Evolutionary conservation across 2,329 filamentous ascomycete genomes (phyloP), one percentile per base, ranked within the genome.

Genomic region (Drechslerella coelobrocha): DNA sequence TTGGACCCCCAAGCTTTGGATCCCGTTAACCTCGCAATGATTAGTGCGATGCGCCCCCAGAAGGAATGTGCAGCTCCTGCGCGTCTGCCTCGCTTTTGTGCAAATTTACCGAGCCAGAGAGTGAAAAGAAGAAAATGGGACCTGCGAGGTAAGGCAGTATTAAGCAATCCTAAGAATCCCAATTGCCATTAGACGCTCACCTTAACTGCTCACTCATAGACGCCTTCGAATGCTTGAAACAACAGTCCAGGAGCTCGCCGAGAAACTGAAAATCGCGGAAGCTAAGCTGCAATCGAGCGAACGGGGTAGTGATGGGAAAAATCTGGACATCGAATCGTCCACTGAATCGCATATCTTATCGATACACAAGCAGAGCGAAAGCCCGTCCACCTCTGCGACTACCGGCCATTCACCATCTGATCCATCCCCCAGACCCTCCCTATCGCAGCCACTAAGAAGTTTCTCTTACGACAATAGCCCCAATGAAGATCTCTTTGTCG

Each of bases 21-120:
- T 7, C 12, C 23, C 48, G 26, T 54, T 43, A 34, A 52, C n/a
- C 9, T 41, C 7, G 45, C 12, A 26, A 45, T 57, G 5, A 41
- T 23, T 53, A 76, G 75, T 76, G 75, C 45, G 75, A 76, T 69
- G 75, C 75, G 48, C 75, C 75, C 9, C 73, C 75, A 23, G 71
- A 73, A 50, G 75, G 75, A 34, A 73, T 74, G 10, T 76, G 75
- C 47, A 74, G 74, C 8, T 74, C 74, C 27, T 76, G 75, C 50
- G 63, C 72, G 43, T 73, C 75, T 50, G 75, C 75, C 19, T 76
- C 74, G 52, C 55, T 76, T 21, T 53, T 75, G 14, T 76, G 75
- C 47, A 75, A 75, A 68, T 76, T 76, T 50, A 73, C 73, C 2
- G 75, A 75, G 29, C 47, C 57, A n/a, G 74, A 74, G 1, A 74